These are phyloP conservation scores for Neofusicoccum sp. DNA, from an alignment of 2,329 filamentous ascomycete genomes.

Conservation along the genomic window DNA sequence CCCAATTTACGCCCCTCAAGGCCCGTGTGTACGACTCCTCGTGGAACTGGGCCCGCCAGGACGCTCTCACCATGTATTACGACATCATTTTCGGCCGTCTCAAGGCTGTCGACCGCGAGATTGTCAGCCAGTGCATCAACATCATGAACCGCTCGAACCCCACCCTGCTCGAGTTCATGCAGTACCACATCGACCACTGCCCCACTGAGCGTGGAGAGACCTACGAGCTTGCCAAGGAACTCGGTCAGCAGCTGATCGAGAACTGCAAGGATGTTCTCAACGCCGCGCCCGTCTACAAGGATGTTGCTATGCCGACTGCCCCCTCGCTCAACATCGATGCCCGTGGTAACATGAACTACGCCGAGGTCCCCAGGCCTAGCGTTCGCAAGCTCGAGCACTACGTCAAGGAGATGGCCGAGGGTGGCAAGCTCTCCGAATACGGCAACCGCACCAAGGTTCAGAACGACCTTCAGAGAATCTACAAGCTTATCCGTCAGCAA, in stretches of 20 bases:
- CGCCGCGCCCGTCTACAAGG: conserved; percentile 88
- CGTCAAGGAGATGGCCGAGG: conserved; percentile 97
- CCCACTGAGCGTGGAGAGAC: conserved; percentile 96
- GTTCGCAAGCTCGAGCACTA: conserved; percentile 98
- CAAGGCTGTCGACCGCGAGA: conserved; percentile 91
- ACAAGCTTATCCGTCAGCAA: conserved; percentile 98
- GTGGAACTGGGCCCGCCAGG: conserved; percentile 99
- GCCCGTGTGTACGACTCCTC: conserved; percentile 96
- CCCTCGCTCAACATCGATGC: conserved; percentile 91
- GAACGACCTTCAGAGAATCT: conserved; percentile 90
- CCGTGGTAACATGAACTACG: conserved; percentile 88
- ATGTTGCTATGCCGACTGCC: conserved; percentile 88
- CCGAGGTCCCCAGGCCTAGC: conserved; percentile 82
- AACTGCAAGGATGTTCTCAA: conserved; percentile 94
- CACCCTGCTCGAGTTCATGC: conserved; percentile 96
- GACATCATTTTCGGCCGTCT: conserved; percentile 98
- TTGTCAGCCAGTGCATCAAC: conserved; percentile 96
- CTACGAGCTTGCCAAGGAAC: conserved; percentile 94
- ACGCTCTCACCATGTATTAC: conserved; percentile 97
- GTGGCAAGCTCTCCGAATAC: conserved; percentile 97
- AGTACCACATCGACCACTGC: conserved; percentile 99
- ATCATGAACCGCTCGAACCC: conserved; percentile 99
- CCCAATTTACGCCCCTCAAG: conserved; percentile 90
- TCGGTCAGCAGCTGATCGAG: conserved; percentile 90
- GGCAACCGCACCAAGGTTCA: conserved; percentile 98